Base-by-base conservation (phyloP, 768 basidiomycete species). In the Naganishia friedmannii region DNA sequence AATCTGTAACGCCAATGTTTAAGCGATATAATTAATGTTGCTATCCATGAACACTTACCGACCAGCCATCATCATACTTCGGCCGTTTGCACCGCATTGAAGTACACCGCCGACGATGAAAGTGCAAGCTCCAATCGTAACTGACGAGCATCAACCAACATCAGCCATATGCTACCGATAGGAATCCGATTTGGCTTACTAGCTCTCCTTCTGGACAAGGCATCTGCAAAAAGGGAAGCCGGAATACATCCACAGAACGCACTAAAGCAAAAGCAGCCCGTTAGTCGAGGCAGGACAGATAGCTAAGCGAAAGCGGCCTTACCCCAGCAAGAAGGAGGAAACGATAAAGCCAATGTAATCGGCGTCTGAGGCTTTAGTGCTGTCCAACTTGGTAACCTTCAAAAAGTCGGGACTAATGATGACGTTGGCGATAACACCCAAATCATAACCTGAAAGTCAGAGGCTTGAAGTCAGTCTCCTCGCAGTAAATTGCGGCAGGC, bases 1-100 rank as follows among this genome's bases (percentile, higher is more conserved):
- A 90, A 90, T 31, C 60, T 63, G 39, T 26, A 42, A n/a, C n/a
- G 5, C 21, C 21, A 0, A 19, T 4, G 32, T 37, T 42, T 45
- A n/a, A 63, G 60, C 42, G 15, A 13, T 8, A 21, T 4, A 58
- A 9, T 9, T 23, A 5, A 5, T 13, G 15, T 42, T 42, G 15
- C 9, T 2, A 42, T 13, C 15, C 42, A 17, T 42, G 9, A 5
- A 39, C 15, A 63, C 60, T 63, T 7, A 63, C 53, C 70, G 63
- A 58, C 70, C 70, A 1, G 70, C 70, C 32, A 70, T 53, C 70
- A 70, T 70, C 70, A 72, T 71, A n/a, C 60, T 65, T n/a, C 70
- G 56, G 31, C 45, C 53, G 39, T 70, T 67, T 4, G 70, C 48
- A 17, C 65, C 75, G 3, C 71, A 60, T 51, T 76, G 75, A 4